phyloP scores from a whole-genome alignment of 2,329 filamentous ascomycete genomes.

The Pseudocercospora fuligena region DNA sequence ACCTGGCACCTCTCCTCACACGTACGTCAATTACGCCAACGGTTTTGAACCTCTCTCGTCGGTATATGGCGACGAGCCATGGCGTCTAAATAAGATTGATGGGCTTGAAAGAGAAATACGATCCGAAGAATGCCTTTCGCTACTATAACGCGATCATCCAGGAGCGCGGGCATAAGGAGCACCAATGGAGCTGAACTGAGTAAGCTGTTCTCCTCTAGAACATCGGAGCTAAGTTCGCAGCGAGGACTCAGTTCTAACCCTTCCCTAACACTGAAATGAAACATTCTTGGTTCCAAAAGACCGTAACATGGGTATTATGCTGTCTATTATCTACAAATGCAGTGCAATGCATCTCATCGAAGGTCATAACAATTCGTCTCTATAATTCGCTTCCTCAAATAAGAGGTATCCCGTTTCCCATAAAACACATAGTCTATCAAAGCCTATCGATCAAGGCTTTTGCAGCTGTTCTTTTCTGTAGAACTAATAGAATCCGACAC shows the following conservation, averaged over 20 bases:
- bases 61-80: constrained; percentile 57
- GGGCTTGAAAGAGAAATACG: constrained; percentile 55
- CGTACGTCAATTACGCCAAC: constrained; percentile 54
- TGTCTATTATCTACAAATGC: too few relatives aligned
- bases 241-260: too few relatives aligned
- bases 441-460: constrained; percentile 25
- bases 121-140: constrained; percentile 42
- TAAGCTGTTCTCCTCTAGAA: too few relatives aligned
- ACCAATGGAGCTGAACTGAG: too few relatives aligned
- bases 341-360: too few relatives aligned
- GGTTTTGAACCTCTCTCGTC: constrained; percentile 47
- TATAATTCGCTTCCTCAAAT: too few relatives aligned
- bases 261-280: too few relatives aligned
- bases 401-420: background rate
- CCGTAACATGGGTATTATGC: too few relatives aligned
- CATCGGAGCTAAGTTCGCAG: too few relatives aligned
- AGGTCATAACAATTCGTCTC: too few relatives aligned
- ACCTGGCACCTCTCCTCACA: background rate
- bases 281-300: too few relatives aligned
- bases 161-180: too few relatives aligned
- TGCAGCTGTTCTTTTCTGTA: constrained; percentile 34
- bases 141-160: background rate
- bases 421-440: background rate
- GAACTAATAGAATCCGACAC: constrained; percentile 33
- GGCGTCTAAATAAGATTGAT: constrained; percentile 54